Evolutionary conservation across 2,329 filamentous ascomycete genomes (phyloP), one percentile per base, ranked within the genome.

Genomic region (Epichloe scottii): DNA sequence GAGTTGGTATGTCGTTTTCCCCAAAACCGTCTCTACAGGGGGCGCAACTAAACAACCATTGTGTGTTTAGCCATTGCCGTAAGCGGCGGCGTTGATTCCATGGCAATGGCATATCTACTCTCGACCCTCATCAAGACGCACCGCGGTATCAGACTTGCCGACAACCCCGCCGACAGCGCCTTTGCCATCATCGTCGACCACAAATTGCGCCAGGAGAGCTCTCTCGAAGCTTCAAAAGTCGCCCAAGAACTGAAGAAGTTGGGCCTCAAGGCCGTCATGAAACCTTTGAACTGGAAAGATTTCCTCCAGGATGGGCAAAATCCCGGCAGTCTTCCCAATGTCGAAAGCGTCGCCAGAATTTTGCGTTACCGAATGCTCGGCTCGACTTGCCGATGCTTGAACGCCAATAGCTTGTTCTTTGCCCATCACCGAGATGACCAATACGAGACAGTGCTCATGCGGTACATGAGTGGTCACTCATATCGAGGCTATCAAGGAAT

Each of bases 11-110:
- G 69, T 61, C 21, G 2, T 17, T 19, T 44, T 40, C 26, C 35
- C 15, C 4, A 30, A 2, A 12, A 3, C 41, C 23, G 6, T 30
- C 41, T 15, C 21, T 30, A 10, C 4, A 26, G 12, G n/a, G 11
- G 11, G 12, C 8, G 37, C 50, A 37, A 49, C 45, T 48, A 41
- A 51, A 41, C 40, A 35, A 51, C 40, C n/a, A 12, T 33, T 35
- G 8, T 35, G 8, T 3, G 7, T 21, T 7, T 55, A 87, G 84
- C 77, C 50, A 71, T 97, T 53, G 93, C 90, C 15, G 74, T 97
- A 54, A 96, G 90, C 62, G 93, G 93, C 23, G 93, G 93, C 7
- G 87, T 93, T 39, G 93, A 98, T 67, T 97, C 91, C n/a, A 98
- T 97, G 90, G 91, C 91, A 30, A 73, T 98, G 54, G 89, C 89